These are phyloP conservation scores for Aspergillus pseudoglaucus DNA, from an alignment of 2,329 filamentous ascomycete species.

Conservation along the genomic window DNA sequence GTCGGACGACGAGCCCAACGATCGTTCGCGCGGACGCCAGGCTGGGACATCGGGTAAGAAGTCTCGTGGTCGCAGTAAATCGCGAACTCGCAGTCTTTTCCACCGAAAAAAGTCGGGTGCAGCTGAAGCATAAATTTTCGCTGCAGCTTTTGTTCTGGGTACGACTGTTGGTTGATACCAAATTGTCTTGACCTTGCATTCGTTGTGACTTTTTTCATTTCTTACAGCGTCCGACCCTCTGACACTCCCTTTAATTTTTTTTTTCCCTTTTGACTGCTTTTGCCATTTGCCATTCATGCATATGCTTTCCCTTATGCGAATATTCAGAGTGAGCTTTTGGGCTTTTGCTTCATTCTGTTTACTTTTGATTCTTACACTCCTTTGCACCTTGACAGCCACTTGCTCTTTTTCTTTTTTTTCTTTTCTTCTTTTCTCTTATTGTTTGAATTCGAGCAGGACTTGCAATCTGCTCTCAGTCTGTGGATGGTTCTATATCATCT, in stretches of 20 bases:
- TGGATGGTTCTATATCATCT: background rate
- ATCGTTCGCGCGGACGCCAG: constrained; percentile 27
- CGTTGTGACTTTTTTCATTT: constrained; percentile 9
- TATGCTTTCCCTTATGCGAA: background rate
- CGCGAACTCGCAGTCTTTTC: constrained; percentile 68
- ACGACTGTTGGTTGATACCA: constrained; percentile 2
- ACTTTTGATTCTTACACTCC: background rate
- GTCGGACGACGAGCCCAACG: constrained; percentile 53
- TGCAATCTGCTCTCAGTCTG: constrained; percentile 5
- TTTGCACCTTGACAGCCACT: background rate
- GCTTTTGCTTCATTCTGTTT: constrained; percentile 6
- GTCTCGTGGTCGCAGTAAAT: constrained; percentile 68
- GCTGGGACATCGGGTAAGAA: constrained; percentile 55
- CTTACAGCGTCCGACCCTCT: constrained; percentile 5
- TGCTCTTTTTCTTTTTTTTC: constrained; percentile 9
- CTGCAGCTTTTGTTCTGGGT: background rate
- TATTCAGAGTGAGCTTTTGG: background rate
- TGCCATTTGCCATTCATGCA: background rate
- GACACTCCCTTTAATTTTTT: background rate
- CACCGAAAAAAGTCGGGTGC: constrained; percentile 48
- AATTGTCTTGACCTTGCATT: background rate
- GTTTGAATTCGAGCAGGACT: constrained; percentile 10
- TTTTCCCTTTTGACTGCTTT: background rate
- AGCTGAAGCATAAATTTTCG: constrained; percentile 19
- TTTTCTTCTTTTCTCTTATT: constrained; percentile 6